phyloP scores from a whole-genome alignment of 345 rosid genomes.

The Pistacia atlantica region DNA sequence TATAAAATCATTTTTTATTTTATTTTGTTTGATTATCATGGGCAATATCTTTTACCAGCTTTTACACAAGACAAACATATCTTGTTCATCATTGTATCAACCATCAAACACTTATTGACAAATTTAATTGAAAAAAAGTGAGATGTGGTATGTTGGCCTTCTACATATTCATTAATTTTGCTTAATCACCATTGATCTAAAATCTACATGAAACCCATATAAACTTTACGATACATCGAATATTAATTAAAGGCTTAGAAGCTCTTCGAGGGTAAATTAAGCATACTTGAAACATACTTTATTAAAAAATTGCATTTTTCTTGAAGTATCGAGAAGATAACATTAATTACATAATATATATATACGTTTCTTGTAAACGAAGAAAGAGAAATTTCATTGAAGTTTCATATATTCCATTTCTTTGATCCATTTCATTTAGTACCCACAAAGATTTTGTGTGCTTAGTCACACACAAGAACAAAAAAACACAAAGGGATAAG shows the following conservation, averaged over 20 bases:
- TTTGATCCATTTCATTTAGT: background rate
- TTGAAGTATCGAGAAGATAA: no score
- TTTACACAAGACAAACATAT: constrained; percentile 32
- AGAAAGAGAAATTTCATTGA: constrained; percentile 32
- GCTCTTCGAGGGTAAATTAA: no score
- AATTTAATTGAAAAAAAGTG: background rate
- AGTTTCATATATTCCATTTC: constrained; percentile 14
- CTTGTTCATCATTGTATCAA: constrained; percentile 23
- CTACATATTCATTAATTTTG: background rate
- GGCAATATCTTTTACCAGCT: constrained; percentile 21
- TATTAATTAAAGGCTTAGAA: no score
- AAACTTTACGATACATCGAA: no score
- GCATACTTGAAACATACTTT: no score
- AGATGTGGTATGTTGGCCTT: constrained; percentile 26
- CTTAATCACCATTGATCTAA: no score
- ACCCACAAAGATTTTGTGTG: background rate
- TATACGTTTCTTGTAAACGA: background rate
- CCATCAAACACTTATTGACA: constrained; percentile 6
- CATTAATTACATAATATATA: no score
- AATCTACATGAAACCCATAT: no score
- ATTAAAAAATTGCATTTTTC: no score
- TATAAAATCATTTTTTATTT: no score
- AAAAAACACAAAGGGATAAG: background rate
- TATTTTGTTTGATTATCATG: background rate
- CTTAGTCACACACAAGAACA: background rate